A percentile compares a stretch with the other conserved stretches of the same genome.
Evolutionary conservation across 2,329 filamentous ascomycete species (phyloP).

Genomic region (Botrytis pseudocinerea): DNA sequence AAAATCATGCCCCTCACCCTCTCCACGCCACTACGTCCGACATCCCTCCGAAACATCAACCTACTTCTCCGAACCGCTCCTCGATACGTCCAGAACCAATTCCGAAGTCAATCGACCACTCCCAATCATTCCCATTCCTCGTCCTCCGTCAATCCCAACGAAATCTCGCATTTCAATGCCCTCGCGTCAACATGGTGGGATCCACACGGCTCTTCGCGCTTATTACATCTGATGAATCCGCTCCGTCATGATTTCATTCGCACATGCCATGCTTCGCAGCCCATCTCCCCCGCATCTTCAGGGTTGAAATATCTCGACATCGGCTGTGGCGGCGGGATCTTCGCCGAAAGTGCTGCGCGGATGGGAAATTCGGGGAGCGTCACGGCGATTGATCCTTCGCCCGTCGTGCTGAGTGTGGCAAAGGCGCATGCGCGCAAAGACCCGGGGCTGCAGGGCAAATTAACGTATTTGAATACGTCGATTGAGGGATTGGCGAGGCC

Average conservation of each 20-base stretch:
- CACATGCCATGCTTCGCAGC: conserved; percentile 62
- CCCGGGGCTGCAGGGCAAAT: conserved; percentile 61
- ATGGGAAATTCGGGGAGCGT: conserved; percentile 63
- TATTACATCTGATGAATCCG: conserved; percentile 97
- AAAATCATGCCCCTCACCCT: conserved; percentile 20
- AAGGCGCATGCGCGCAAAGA: conserved; percentile 73
- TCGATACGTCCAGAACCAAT: conserved; percentile 38
- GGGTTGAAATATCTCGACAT: conserved; percentile 80
- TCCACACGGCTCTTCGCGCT: conserved; percentile 83
- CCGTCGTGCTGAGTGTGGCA: conserved; percentile 73
- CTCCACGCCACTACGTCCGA: conserved; percentile 30
- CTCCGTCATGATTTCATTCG: conserved; percentile 90
- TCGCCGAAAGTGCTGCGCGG: conserved; percentile 82
- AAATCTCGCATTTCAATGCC: conserved; percentile 91
- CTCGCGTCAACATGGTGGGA: conserved; percentile 98
- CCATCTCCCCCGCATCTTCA: conserved; percentile 43
- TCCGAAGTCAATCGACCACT: conserved; percentile 37
- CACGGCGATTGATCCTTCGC: conserved; percentile 76
- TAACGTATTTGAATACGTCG: conserved; percentile 73
- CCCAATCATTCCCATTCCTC: conserved; percentile 46
- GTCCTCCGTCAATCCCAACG: conserved; percentile 78
- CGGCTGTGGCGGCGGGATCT: conserved; percentile 94
- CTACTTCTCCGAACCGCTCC: conserved; percentile 39
- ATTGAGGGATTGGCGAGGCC: conserved; percentile 67
- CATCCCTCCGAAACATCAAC: conserved; percentile 38